Evolutionary conservation across 129 eudicot genomes (phyloP), one percentile per base, ranked within the genome.

Genomic region (Lactuca sativa): DNA sequence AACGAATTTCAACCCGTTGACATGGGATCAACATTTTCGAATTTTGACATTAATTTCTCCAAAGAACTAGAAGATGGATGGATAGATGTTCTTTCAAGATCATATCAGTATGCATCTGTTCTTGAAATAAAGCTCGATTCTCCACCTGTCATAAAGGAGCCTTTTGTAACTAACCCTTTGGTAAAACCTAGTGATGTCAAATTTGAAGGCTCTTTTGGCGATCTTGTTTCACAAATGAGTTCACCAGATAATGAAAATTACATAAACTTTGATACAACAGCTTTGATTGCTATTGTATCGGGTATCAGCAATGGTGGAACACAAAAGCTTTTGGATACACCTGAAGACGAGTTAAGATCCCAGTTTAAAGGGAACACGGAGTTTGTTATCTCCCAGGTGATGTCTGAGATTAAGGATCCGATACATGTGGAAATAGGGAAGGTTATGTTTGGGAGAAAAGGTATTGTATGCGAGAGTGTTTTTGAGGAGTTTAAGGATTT

Each of bases 201-300:
- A 40, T 70, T 80, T 11, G 74, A 74, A 3, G 72, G 56, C 53
- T 88, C 97, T 36, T 83, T 95, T 49, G 48, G 74, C 62, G 52
- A 78, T 71, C 82, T 95, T 36, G 58, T 90, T 67, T 81, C 86
- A 37, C 73, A 59, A 62, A 73, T 95, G 78, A 81, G 64, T 69
- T 71, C 67, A 30, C 21, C 64, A 5, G 61, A 55, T 14, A 52
- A 55, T 43, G 68, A 2, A 44, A 56, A 34, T 14, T 34, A 12
- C 70, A 66, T 90, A 5, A 95, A 95, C 80, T 90, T 90, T 84
- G 99, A 90, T 70, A 95, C 99, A 34, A 95, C 97, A 13, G 91
- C 96, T 74, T 69, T 95, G 77, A 80, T 95, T 65, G 99, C 97
- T 14, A 83, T 95, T 56, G 82, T 84, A 56, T 95, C 99, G 0